A percentile compares a stretch with the other conserved stretches of the same genome.
Evolutionary conservation across 495 filamentous ascomycete species (phyloP).

Genomic region (Antarctomyces pellizariae): DNA sequence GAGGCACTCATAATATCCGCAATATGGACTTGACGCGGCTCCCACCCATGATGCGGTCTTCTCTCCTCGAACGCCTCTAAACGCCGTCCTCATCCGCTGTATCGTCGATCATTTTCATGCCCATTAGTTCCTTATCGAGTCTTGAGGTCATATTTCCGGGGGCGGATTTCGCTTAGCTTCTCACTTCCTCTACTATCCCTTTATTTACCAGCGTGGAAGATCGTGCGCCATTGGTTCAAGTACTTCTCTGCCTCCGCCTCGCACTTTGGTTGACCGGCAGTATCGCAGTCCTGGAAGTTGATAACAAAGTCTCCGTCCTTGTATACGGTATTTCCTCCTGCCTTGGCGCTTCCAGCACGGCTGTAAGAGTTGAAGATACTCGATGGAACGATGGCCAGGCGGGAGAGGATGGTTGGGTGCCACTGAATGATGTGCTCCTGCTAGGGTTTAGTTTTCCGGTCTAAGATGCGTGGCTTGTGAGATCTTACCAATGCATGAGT

Average conservation of each 20-base stretch:
- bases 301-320: slow-evolving; percentile 75
- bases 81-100: no score
- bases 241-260: slow-evolving; percentile 33
- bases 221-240: slow-evolving; percentile 21
- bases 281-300: slow-evolving; percentile 45
- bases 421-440: slow-evolving; percentile 87
- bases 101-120: no score
- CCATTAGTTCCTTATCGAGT: no score
- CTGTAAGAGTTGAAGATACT: slow-evolving; percentile 54
- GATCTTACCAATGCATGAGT: slow-evolving; percentile 62
- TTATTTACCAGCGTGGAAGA: slow-evolving; percentile 11
- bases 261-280: slow-evolving; percentile 33
- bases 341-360: slow-evolving; percentile 15
- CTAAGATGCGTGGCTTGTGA: neutral
- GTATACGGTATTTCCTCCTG: slow-evolving; percentile 30
- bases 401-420: slow-evolving; percentile 93
- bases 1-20: no score
- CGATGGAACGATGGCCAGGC: slow-evolving; percentile 69
- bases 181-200: no score
- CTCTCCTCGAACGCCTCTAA: no score
- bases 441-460: neutral
- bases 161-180: no score
- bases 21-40: no score
- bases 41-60: no score
- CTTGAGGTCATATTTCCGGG: no score